Conservation (phyloP, 305 asterid genomes). For the Fraxinus nigra region DNA sequence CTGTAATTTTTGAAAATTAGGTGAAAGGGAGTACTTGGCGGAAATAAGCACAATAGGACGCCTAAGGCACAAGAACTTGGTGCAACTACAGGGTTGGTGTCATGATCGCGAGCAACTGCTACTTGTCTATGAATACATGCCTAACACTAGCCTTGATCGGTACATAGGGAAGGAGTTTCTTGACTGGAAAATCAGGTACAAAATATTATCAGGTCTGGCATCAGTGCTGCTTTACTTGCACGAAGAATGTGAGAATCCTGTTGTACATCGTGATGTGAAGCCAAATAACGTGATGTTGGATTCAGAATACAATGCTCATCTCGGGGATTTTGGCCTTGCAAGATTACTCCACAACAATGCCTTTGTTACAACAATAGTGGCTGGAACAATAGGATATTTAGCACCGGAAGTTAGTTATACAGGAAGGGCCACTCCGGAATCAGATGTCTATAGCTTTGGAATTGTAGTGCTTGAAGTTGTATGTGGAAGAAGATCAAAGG, state of each 20-base stretch:
- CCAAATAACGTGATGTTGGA: slow-evolving; percentile 67
- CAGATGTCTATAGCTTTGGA: slow-evolving; percentile 60
- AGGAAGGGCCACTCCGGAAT: slow-evolving; percentile 50
- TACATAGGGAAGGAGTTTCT: slow-evolving; percentile 46
- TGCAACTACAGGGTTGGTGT: slow-evolving; percentile 64
- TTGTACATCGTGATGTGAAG: slow-evolving; percentile 59
- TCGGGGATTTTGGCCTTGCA: slow-evolving; percentile 63
- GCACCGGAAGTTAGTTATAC: slow-evolving; percentile 63
- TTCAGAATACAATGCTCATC: slow-evolving; percentile 40
- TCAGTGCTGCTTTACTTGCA: slow-evolving; percentile 54
- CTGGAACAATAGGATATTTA: slow-evolving; percentile 58
- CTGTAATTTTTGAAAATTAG: slow-evolving; percentile 18
- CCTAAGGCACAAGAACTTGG: slow-evolving; percentile 57
- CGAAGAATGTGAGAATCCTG: slow-evolving; percentile 53
- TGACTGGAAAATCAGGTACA: slow-evolving; percentile 49
- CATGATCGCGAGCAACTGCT: slow-evolving; percentile 49
- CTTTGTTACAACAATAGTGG: slow-evolving; percentile 56
- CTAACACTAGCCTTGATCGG: slow-evolving; percentile 56
- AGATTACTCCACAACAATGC: slow-evolving; percentile 37
- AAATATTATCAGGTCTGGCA: slow-evolving; percentile 45
- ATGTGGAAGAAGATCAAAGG: slow-evolving; percentile 54
- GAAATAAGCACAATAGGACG: slow-evolving; percentile 66
- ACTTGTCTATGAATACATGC: slow-evolving; percentile 61
- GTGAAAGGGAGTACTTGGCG: slow-evolving; percentile 59
- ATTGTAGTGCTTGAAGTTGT: slow-evolving; percentile 58